Conservation (phyloP, 1,284 basidiomycete genomes). For the Sporisorium sorghi region DNA sequence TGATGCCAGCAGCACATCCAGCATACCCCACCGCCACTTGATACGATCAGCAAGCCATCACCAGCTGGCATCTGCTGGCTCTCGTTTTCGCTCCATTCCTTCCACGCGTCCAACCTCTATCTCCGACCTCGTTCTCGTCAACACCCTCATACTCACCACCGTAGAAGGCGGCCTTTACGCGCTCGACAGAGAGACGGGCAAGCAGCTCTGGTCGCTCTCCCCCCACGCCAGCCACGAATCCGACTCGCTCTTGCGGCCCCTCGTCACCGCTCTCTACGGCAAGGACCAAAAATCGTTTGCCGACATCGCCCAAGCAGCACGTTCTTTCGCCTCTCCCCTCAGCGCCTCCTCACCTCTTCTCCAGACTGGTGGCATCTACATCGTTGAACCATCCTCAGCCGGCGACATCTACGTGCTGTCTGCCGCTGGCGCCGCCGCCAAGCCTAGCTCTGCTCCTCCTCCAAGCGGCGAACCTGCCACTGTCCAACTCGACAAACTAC, state of each 20-base stretch:
- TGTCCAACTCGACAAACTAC: constrained; percentile 76
- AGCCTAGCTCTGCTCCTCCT: constrained; percentile 7
- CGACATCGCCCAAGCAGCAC: constrained; percentile 49
- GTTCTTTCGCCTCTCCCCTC: constrained; percentile 35
- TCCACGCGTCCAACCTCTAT: constrained; percentile 30
- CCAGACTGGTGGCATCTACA: constrained; percentile 79
- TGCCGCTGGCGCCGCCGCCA: constrained; percentile 61
- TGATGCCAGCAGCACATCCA: constrained; percentile 18
- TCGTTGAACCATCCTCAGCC: constrained; percentile 85
- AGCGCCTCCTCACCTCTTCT: constrained; percentile 70
- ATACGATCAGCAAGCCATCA: constrained; percentile 21
- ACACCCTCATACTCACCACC: constrained; percentile 83
- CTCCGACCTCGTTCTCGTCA: constrained; percentile 75
- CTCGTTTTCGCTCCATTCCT: constrained; percentile 32
- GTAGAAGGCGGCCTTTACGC: constrained; percentile 92
- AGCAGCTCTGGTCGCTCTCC: constrained; percentile 57
- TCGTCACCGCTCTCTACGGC: constrained; percentile 60
- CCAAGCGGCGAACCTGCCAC: constrained; percentile 29
- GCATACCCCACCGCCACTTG: constrained; percentile 24
- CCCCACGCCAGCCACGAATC: constrained; percentile 42
- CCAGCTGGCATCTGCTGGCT: constrained; percentile 22
- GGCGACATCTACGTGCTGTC: constrained; percentile 87
- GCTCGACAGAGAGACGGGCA: constrained; percentile 81
- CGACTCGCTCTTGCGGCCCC: constrained; percentile 52
- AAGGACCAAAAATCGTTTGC: constrained; percentile 56